phyloP scores from a whole-genome alignment of 345 rosid genomes.

The Brassica juncea region DNA sequence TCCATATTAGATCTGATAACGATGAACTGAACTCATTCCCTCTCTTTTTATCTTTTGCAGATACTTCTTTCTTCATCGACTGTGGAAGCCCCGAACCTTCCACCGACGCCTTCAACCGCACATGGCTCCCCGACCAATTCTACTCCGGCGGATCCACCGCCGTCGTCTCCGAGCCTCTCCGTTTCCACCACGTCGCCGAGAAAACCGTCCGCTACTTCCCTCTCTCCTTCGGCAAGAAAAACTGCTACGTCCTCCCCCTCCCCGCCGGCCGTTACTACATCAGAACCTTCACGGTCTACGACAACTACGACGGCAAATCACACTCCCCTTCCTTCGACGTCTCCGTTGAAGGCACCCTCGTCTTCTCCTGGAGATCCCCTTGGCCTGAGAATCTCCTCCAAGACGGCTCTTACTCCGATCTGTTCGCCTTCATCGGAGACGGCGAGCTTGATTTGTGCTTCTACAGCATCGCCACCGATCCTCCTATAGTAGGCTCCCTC shows the following conservation, averaged over 20 bases:
- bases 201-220: slow-evolving; percentile 87
- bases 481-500: slow-evolving; percentile 86
- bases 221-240: slow-evolving; percentile 87
- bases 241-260: slow-evolving; percentile 83
- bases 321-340: slow-evolving; percentile 84
- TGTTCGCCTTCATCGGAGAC: slow-evolving; percentile 70
- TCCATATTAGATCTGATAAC: slow-evolving; percentile 40
- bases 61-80: slow-evolving; percentile 69
- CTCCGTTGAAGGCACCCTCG: slow-evolving; percentile 88
- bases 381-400: slow-evolving; percentile 65
- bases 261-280: slow-evolving; percentile 80
- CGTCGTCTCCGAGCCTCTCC: slow-evolving; percentile 89
- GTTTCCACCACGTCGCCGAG: slow-evolving; percentile 64
- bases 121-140: slow-evolving; percentile 82
- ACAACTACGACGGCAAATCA: slow-evolving; percentile 89
- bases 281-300: slow-evolving; percentile 95
- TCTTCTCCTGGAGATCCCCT: slow-evolving; percentile 92
- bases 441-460: slow-evolving; percentile 88
- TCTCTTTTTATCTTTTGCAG: slow-evolving; percentile 39
- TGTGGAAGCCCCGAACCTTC: slow-evolving; percentile 65
- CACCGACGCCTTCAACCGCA: slow-evolving; percentile 64
- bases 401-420: slow-evolving; percentile 94
- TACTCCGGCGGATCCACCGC: slow-evolving; percentile 74
- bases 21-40: slow-evolving; percentile 15
- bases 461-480: slow-evolving; percentile 92